Evolutionary conservation across 306 rosid species (phyloP), one percentile per base, ranked within the genome.

Genomic region (Malus orientalis): DNA sequence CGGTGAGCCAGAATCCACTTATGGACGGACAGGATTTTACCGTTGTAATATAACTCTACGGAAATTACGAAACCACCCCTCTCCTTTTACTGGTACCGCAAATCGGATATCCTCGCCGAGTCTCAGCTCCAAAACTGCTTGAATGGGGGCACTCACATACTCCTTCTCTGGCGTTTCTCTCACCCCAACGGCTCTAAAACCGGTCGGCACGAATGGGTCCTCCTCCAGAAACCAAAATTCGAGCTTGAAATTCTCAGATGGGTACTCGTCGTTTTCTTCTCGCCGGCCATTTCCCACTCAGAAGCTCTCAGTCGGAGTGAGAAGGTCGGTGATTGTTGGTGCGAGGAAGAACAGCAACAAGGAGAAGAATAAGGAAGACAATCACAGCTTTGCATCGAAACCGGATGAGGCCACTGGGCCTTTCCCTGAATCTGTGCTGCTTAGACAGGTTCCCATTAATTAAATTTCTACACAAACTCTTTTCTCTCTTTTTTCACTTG

Each of bases 401-500:
- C 91, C 88, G 0, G 90, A 90, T 45, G 99, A 92, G 75, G 82
- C 75, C 72, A 85, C 87, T 8, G 94, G 93, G 29, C 83, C 83
- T 82, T 95, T 95, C 85, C 98, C 99, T 60, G 97, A 95, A 86
- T 87, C 99, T 36, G 96, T 95, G 51, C 90, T 95, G 5, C 93
- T 95, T 67, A 90, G 87, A 89, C 83, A 90, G 97, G 99, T 87
- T 76, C 29, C 32, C 70, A 45, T 29, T 14, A 5, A 16, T 49
- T 42, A 19, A 4, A 11, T 16, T 83, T 84, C 69, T 54, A 60
- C 55, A 2, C 75, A 20, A 29, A 27, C 30, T 73, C 13, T 45
- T 12, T 27, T 27, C 4, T 27, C 38, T 47, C 27, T 49, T 6
- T 7, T 53, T 33, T 33, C 15, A 57, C 16, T 32, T 53, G 58